Percentiles rank a stretch among this genome's conserved stretches.
phyloP scores from a whole-genome alignment of 2,329 filamentous ascomycete genomes.

The Aciculosporium take region DNA sequence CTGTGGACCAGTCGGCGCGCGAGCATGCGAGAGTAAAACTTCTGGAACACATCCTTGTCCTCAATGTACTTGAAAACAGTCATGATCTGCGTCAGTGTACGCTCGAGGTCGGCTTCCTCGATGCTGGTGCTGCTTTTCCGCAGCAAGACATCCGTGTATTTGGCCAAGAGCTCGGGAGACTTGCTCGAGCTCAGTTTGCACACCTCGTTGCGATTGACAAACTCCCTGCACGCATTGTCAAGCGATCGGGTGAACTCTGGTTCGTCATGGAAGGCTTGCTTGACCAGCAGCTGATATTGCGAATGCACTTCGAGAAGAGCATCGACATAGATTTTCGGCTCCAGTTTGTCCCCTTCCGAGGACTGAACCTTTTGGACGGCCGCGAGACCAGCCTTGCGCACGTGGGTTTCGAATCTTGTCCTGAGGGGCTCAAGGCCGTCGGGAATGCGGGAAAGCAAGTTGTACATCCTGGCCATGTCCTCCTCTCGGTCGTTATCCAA shows the following conservation, averaged over 20 bases:
- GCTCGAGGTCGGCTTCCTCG: conserved; percentile 87
- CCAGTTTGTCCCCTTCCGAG: conserved; percentile 73
- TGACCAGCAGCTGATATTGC: conserved; percentile 82
- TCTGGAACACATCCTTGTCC: conserved; percentile 99
- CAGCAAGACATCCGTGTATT: conserved; percentile 84
- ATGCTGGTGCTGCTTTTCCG: conserved; percentile 88
- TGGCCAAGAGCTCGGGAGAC: conserved; percentile 86
- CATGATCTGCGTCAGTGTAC: conserved; percentile 85
- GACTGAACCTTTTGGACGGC: conserved; percentile 85
- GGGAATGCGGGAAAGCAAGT: conserved; percentile 72
- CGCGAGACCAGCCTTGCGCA: conserved; percentile 73
- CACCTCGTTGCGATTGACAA: conserved; percentile 93
- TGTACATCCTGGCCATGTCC: conserved; percentile 94
- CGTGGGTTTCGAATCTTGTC: conserved; percentile 78
- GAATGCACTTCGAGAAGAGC: conserved; percentile 87
- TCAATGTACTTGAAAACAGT: conserved; percentile 99
- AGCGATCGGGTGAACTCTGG: conserved; percentile 92
- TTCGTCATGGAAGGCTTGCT: conserved; percentile 85
- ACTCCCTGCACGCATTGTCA: conserved; percentile 94
- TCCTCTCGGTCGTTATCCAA: conserved; percentile 90
- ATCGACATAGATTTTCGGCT: conserved; percentile 94
- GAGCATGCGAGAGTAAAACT: conserved; percentile 95
- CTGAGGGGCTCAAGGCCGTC: conserved; percentile 84
- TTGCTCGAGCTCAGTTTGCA: conserved; percentile 89
- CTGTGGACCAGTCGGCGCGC: conserved; percentile 89